Evolutionary conservation across 331 rosid species (phyloP).

Genomic region (Quercus lobata): DNA sequence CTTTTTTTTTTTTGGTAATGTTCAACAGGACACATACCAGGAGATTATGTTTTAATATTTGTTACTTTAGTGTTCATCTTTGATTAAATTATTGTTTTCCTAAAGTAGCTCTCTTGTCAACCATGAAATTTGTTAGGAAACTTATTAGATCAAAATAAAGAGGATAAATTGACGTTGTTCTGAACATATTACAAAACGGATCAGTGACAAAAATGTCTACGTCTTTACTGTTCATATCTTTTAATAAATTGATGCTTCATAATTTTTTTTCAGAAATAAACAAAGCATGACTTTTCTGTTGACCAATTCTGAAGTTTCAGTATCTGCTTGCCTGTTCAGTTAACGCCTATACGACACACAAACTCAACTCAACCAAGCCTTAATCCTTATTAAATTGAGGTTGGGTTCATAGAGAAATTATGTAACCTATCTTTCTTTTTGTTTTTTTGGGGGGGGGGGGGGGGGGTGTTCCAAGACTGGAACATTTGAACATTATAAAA

Average conservation of each 20-base stretch:
- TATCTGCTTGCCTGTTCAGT: background rate
- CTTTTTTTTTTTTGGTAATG: background rate
- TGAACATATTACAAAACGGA: background rate
- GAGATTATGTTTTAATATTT: background rate
- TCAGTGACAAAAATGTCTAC: background rate
- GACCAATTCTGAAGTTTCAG: background rate
- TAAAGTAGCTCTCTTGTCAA: background rate
- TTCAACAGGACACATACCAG: background rate
- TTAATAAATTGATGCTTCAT: background rate
- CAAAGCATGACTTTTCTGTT: background rate
- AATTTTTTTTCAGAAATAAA: background rate
- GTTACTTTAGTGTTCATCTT: background rate
- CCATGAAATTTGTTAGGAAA: background rate
- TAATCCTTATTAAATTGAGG: too few relatives aligned
- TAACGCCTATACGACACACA: too few relatives aligned
- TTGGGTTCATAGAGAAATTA: too few relatives aligned
- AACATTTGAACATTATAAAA: too few relatives aligned
- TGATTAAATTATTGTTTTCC: background rate
- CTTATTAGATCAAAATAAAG: too few relatives aligned
- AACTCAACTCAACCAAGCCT: too few relatives aligned
- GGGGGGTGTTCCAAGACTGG: too few relatives aligned
- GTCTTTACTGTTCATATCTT: background rate
- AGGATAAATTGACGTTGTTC: too few relatives aligned
- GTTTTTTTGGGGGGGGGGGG: too few relatives aligned
- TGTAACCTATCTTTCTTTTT: too few relatives aligned